Conservation (phyloP, 345 rosid species). For the Linum tenue region DNA sequence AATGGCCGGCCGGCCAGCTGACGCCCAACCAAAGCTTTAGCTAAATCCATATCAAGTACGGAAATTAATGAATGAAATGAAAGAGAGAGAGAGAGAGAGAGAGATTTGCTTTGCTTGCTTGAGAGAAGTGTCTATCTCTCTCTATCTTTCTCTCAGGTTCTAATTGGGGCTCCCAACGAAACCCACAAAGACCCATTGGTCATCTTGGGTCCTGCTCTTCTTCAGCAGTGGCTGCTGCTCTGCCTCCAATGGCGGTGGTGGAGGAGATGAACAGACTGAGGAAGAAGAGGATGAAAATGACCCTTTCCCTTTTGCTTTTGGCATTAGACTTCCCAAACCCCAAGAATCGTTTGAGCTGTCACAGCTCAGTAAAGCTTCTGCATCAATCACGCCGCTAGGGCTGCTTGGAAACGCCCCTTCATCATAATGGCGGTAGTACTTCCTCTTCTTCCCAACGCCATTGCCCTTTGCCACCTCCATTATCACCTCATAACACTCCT, state of each 20-base stretch:
- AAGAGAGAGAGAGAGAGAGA: too few species aligned
- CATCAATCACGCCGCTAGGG: slow-evolving; percentile 28
- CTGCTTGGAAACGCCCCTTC: slow-evolving; percentile 11
- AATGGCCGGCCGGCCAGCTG: too few species aligned
- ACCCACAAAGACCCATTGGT: slow-evolving; percentile 32
- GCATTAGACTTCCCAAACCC: background rate
- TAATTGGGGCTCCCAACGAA: slow-evolving; percentile 31
- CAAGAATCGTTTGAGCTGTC: slow-evolving; percentile 28
- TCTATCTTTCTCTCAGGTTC: background rate
- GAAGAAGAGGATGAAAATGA: background rate
- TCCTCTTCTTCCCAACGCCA: background rate
- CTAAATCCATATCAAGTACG: too few species aligned
- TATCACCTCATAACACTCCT: slow-evolving; percentile 16
- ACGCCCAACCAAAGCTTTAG: too few species aligned
- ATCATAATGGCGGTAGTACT: slow-evolving; percentile 10
- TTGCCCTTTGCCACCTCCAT: slow-evolving; percentile 7
- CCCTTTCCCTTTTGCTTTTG: background rate
- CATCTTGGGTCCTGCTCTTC: slow-evolving; percentile 41
- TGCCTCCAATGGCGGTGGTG: background rate
- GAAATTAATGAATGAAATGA: too few species aligned
- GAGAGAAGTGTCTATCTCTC: too few species aligned
- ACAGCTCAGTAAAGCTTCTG: slow-evolving; percentile 11
- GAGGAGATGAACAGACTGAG: slow-evolving; percentile 21
- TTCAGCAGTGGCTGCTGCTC: slow-evolving; percentile 29
- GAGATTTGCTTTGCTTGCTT: too few species aligned